phyloP scores from a whole-genome alignment of 148 eudicot species.

The Rheum nobile region DNA sequence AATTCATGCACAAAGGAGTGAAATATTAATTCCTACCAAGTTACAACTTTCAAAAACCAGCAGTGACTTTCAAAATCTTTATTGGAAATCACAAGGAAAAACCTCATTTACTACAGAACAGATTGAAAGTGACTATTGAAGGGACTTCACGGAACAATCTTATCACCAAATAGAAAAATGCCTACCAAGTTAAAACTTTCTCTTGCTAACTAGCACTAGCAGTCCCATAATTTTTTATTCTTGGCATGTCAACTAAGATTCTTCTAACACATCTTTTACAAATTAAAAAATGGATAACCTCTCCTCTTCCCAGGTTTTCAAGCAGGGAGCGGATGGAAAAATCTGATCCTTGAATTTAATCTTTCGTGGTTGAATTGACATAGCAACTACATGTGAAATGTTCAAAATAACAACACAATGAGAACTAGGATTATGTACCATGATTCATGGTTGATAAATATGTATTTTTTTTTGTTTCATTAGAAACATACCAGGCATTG shows the following conservation, averaged over 20 bases:
- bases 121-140: neutral
- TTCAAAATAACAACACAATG: conserved; percentile 6
- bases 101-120: neutral
- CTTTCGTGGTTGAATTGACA: conserved; percentile 41
- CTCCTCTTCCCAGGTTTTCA: conserved; percentile 21
- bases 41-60: too few species aligned
- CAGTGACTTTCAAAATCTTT: too few species aligned
- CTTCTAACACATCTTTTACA: conserved; percentile 65
- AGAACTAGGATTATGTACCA: neutral
- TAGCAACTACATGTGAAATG: neutral
- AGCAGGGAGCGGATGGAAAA: conserved; percentile 14
- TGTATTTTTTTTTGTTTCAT: conserved; percentile 21
- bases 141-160: too few species aligned
- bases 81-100: too few species aligned
- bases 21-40: too few species aligned
- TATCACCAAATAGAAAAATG: too few species aligned
- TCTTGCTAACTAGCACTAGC: too few species aligned
- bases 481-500: conserved; percentile 13
- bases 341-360: conserved; percentile 48
- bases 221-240: too few species aligned
- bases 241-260: conserved; percentile 68
- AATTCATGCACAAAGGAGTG: too few species aligned
- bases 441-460: conserved; percentile 22
- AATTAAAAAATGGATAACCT: conserved; percentile 55
- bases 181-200: too few species aligned